These are phyloP conservation scores for Smittium culicis DNA, from an alignment of 371 early-diverging fungal species.

Conservation along the genomic window DNA sequence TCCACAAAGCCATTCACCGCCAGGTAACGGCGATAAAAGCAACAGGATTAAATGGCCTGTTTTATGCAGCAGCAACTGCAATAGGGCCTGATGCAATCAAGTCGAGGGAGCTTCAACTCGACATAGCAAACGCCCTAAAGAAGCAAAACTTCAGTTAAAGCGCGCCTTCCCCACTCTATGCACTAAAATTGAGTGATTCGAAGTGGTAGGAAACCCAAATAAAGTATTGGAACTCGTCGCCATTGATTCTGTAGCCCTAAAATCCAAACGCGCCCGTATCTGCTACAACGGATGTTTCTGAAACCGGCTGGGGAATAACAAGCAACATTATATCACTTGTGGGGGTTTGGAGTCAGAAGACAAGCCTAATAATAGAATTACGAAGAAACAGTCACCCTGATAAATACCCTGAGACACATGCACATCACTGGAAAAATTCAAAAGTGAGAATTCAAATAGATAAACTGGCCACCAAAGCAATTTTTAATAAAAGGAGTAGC, in stretches of 20 bases:
- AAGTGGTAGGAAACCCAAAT: neutral
- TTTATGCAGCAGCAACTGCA: neutral
- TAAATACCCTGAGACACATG: neutral
- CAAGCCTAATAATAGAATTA: neutral
- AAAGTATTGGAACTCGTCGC: neutral
- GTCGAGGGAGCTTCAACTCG: neutral
- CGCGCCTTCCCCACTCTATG: neutral
- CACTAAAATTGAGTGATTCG: neutral
- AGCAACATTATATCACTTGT: neutral
- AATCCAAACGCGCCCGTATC: neutral
- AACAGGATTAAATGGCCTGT: neutral
- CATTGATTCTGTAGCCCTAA: neutral
- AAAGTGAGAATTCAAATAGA: neutral
- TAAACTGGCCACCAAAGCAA: neutral
- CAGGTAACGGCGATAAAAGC: neutral
- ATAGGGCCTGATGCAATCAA: neutral
- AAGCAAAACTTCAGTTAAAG: neutral
- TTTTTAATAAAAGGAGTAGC: neutral
- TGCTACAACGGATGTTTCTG: neutral
- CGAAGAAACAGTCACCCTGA: neutral
- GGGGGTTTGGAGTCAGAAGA: neutral
- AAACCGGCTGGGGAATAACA: neutral
- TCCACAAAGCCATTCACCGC: neutral
- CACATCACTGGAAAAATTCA: neutral
- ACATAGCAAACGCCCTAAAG: neutral